Conservation (phyloP, 139 green algal species). For the Asterochloris sp. region DNA sequence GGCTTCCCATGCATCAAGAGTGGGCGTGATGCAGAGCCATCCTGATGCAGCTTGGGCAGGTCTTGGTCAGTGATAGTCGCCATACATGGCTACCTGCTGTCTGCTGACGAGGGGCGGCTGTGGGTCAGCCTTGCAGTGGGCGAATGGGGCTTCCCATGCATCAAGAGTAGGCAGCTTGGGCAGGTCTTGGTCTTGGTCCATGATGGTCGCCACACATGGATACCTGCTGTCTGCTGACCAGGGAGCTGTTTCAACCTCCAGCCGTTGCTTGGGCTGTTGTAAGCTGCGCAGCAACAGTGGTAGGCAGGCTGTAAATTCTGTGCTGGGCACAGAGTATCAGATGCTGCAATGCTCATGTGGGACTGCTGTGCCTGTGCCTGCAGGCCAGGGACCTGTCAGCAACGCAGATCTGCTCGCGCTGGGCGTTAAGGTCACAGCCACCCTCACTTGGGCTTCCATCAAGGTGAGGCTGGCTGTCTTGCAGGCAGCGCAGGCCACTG, state of each 20-base stretch:
- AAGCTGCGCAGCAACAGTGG: too few relatives aligned
- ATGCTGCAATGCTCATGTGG: too few relatives aligned
- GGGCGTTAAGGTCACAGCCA: conserved; percentile 38
- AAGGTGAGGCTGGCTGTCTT: conserved; percentile 29
- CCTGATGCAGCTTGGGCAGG: too few relatives aligned
- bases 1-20: neutral
- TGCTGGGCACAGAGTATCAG: too few relatives aligned
- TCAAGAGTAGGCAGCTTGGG: too few relatives aligned
- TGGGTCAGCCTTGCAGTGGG: conserved; percentile 1
- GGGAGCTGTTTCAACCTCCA: neutral
- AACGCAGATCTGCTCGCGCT: conserved; percentile 63
- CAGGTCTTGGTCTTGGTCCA: too few relatives aligned
- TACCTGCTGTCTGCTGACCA: neutral
- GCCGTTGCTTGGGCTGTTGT: too few relatives aligned
- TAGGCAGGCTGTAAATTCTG: too few relatives aligned
- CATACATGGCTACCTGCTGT: too few relatives aligned
- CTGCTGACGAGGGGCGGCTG: conserved; percentile 5
- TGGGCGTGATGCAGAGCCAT: neutral
- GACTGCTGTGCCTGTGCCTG: neutral
- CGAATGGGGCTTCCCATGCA: neutral
- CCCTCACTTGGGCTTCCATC: conserved; percentile 30
- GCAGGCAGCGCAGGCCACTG: too few relatives aligned
- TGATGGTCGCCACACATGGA: too few relatives aligned
- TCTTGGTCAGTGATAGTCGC: too few relatives aligned
- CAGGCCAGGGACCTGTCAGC: conserved; percentile 51